Conservation (phyloP, 257 asterid genomes). For the Lavandula angustifolia region DNA sequence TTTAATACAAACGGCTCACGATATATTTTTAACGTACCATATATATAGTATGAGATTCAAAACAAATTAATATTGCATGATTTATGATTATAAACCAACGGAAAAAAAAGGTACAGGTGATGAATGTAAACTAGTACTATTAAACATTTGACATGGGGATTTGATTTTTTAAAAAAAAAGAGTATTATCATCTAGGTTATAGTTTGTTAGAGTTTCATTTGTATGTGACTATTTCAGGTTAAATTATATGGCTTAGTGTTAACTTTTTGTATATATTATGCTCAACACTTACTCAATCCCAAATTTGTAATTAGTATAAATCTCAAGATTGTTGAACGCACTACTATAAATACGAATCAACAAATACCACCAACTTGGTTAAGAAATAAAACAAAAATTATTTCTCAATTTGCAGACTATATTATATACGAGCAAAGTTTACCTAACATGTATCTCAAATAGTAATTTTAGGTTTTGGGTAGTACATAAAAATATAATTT, state of each 20-base stretch:
- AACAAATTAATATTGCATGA: background rate
- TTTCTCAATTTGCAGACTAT: too few relatives aligned
- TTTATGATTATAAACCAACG: too few relatives aligned
- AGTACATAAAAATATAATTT: background rate
- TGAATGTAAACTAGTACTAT: background rate
- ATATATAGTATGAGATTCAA: too few relatives aligned
- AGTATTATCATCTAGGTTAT: background rate
- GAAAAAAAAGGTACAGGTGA: background rate
- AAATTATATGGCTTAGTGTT: constrained; percentile 15
- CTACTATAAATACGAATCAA: background rate
- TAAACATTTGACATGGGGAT: constrained; percentile 33
- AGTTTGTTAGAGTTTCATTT: constrained; percentile 19
- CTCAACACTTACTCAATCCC: constrained; percentile 13
- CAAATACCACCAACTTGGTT: constrained; percentile 20
- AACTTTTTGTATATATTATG: background rate
- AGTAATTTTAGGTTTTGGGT: too few relatives aligned
- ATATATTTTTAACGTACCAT: too few relatives aligned
- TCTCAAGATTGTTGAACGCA: too few relatives aligned
- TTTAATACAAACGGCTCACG: too few relatives aligned
- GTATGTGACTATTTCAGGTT: constrained; percentile 8
- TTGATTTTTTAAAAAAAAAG: background rate
- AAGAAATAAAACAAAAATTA: constrained; percentile 5
- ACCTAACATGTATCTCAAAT: too few relatives aligned
- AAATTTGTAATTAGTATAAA: background rate
- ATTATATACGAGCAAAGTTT: too few relatives aligned